Base-by-base conservation (phyloP, 2,329 filamentous ascomycete genomes). In the Xylogone sp. region DNA sequence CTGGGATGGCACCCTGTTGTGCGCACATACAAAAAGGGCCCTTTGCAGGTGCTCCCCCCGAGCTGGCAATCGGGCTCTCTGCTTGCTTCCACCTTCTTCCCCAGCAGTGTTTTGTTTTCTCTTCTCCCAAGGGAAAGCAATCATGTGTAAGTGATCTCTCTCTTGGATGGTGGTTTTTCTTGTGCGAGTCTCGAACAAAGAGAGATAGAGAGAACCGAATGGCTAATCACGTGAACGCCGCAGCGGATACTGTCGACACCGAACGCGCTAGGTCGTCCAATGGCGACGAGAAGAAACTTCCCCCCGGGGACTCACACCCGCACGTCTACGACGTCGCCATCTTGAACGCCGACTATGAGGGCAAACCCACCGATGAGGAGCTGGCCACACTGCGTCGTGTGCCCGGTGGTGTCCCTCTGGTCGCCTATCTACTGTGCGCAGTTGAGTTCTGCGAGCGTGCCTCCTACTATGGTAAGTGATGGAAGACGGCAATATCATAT, bases 391-490 rank as follows among this genome's bases (percentile, higher is more conserved):
- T 87, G 24, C 79, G 75, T 44, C 79, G 83, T 61, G 77, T 87
- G 18, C 80, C 83, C 18, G 84, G 82, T 10, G 76, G 75, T 63
- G 81, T 91, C 54, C 82, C 83, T 45, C 84, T 79, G 79, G 71
- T 76, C 49, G 80, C 85, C 51, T 90, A 83, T 71, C 84, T 84
- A 27, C 81, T 91, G 53, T 86, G 85, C 46, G 83, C 89, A 55
- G 81, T 87, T 55, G 87, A 91, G 70, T 72, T 90, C 53, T 87
- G 84, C 71, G 87, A 90, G 71, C 83, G 87, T 45, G 89, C 88
- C 70, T 87, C 83, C n/a, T 90, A 88, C 78, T 90, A 90, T 62
- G 27, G 27, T 31, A 7, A 31, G 27, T 31, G 27, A 31, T 8
- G 8, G 27, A 8, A 13, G 27, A 31, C 13, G 27, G 27, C n/a